Percentiles rank a stretch among this genome's conserved stretches.
Conservation (phyloP, 805 yeast genomes). For the Tetrapisispora iriomotensis region DNA sequence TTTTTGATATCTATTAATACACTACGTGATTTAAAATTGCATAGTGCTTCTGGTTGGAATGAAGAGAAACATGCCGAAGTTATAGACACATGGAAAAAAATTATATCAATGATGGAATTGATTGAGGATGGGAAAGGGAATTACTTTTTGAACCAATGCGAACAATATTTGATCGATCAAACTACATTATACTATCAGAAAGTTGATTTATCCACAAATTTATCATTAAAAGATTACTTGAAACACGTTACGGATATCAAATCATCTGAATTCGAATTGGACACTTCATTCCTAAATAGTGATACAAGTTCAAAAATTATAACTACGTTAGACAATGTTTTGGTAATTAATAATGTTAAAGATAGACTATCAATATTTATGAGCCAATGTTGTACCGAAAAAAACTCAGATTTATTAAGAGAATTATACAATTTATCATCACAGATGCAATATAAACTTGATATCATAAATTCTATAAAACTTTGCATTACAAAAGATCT, state of each 20-base stretch:
- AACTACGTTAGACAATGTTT: constrained; percentile 12
- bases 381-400: constrained; percentile 7
- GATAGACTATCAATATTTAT: constrained; percentile 7
- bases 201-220: constrained; percentile 35
- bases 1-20: constrained; percentile 27
- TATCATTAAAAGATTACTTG: constrained; percentile 48
- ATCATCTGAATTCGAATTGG: constrained; percentile 45
- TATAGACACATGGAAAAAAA: constrained; percentile 48
- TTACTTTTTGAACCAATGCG: constrained; percentile 55
- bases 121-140: constrained; percentile 47
- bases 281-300: constrained; percentile 12
- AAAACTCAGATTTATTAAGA: constrained; percentile 8
- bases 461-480: constrained; percentile 11
- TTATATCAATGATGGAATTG: constrained; percentile 63
- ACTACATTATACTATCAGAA: constrained; percentile 47
- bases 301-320: constrained; percentile 19
- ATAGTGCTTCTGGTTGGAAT: constrained; percentile 31
- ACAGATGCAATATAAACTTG: constrained; percentile 8
- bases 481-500: constrained; percentile 12
- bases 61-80: constrained; percentile 5
- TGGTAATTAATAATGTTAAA: constrained; percentile 16
- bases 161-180: constrained; percentile 47
- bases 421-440: constrained; percentile 13
- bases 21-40: constrained; percentile 34
- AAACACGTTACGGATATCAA: constrained; percentile 43